Base-by-base conservation (phyloP, 2,329 filamentous ascomycete species). In the Phoma sp. region DNA sequence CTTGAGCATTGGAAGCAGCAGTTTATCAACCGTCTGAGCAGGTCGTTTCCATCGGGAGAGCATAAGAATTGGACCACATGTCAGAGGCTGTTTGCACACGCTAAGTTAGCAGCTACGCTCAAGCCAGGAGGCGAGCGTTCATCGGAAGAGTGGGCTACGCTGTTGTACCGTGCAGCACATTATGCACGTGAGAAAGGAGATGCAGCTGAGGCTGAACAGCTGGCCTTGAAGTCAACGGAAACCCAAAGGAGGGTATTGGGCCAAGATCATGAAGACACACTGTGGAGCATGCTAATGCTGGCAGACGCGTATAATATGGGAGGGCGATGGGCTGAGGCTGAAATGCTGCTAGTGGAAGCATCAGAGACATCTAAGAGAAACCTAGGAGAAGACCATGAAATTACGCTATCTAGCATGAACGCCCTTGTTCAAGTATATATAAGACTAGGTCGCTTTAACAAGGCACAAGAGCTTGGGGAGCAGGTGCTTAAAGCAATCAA, bases 61-160 rank as follows among this genome's bases (percentile, higher is more conserved):
- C 67, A 69, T 42, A 47, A 68, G 23, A 75, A 71, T 40, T 74
- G 68, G 72, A 20, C 47, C 25, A 60, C 17, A n/a, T 76, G 71
- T 47, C 59, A 61, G 39, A 25, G 45, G 23, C 65, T 76, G 7
- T 71, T 71, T 47, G 56, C 73, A 15, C 72, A 76, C 60, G 67
- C 61, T 2, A 42, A 59, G 42, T 52, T 28, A 28, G 57, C 54
- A 2, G 11, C 29, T 5, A n/a, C 5, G 1, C 43, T 51, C 21
- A 38, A 23, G 21, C 56, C 53, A 14, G 11, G 42, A 18, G 11
- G 7, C 4, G 12, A 47, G 30, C 0, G 21, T 15, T 37, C 42
- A 2, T 23, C 46, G 3, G 14, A 3, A 33, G 0, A 42, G 11
- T 60, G 49, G 53, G 57, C 49, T 20, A 25, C 7, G 5, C 20